Evolutionary conservation across 2,329 filamentous ascomycete species (phyloP).

Genomic region (Cladosporium halotolerans): DNA sequence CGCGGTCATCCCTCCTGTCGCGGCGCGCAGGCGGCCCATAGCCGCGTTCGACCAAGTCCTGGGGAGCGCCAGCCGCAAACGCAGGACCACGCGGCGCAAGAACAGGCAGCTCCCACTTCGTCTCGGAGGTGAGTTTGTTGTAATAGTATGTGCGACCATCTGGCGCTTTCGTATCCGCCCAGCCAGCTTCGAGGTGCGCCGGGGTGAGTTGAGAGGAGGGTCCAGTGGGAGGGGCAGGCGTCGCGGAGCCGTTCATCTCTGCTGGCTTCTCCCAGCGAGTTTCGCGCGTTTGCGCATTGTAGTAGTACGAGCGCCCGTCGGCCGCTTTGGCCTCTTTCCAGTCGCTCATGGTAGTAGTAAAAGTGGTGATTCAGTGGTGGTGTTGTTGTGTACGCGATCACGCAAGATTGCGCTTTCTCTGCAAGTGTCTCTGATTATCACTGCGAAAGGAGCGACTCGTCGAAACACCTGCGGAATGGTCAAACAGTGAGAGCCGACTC

Average conservation of each 20-base stretch:
- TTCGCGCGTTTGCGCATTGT: constrained; percentile 75
- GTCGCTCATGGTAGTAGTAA: constrained; percentile 5
- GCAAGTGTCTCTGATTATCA: too few relatives aligned
- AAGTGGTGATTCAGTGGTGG: too few relatives aligned
- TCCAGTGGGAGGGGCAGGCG: constrained; percentile 81
- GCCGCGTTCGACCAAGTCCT: constrained; percentile 14
- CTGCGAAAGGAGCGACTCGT: too few relatives aligned
- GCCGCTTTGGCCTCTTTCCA: constrained; percentile 25
- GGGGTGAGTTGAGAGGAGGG: constrained; percentile 25
- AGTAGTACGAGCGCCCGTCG: constrained; percentile 77
- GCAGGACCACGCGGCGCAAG: constrained; percentile 23
- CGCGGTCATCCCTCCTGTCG: constrained; percentile 25
- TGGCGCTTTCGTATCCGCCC: constrained; percentile 85
- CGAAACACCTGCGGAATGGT: too few relatives aligned
- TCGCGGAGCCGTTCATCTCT: constrained; percentile 41
- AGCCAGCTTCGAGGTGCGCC: constrained; percentile 65
- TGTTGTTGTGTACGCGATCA: too few relatives aligned
- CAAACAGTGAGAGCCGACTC: too few relatives aligned
- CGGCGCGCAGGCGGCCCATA: constrained; percentile 24
- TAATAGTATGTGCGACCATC: constrained; percentile 90
- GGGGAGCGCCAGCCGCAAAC: constrained; percentile 52
- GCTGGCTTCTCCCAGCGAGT: constrained; percentile 94
- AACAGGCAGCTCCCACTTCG: constrained; percentile 83
- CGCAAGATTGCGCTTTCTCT: too few relatives aligned
- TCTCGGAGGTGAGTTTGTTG: constrained; percentile 84